Evolutionary conservation across 495 filamentous ascomycete species (phyloP).

Genomic region (Hamigera avellanea): DNA sequence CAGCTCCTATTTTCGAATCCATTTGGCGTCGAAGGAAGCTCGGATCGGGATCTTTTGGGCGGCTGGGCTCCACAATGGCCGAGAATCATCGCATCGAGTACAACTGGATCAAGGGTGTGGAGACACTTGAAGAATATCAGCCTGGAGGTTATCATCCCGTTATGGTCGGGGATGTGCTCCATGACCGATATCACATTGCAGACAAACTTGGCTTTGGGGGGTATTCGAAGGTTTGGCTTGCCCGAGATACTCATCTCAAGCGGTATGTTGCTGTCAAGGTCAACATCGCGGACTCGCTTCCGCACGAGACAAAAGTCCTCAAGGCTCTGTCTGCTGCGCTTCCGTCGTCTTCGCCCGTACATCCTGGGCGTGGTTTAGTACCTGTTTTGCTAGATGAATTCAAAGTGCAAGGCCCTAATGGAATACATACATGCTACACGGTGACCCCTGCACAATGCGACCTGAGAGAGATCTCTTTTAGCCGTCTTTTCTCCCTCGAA

Average conservation of each 20-base stretch:
- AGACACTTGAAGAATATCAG: slow-evolving; percentile 20
- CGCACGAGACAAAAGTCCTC: slow-evolving; percentile 13
- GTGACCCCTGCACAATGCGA: slow-evolving; percentile 13
- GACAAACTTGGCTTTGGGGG: slow-evolving; percentile 44
- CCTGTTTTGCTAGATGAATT: slow-evolving; percentile 16
- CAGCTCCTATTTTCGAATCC: not conserved
- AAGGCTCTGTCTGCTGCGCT: slow-evolving; percentile 10
- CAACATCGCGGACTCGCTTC: slow-evolving; percentile 10
- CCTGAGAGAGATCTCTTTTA: slow-evolving; percentile 17
- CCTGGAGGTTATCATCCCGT: slow-evolving; percentile 36
- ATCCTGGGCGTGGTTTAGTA: slow-evolving; percentile 8
- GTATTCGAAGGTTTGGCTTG: slow-evolving; percentile 45
- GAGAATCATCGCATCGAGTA: slow-evolving; percentile 10
- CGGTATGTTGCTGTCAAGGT: slow-evolving; percentile 25
- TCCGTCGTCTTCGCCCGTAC: slow-evolving; percentile 1
- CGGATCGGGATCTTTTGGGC: not conserved
- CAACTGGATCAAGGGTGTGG: slow-evolving; percentile 21
- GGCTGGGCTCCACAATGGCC: not conserved
- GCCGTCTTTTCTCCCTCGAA: slow-evolving; percentile 16
- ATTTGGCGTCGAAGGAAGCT: not conserved
- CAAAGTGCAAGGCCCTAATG: slow-evolving; percentile 18
- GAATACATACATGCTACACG: slow-evolving; percentile 18
- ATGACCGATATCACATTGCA: slow-evolving; percentile 30
- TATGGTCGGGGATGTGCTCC: slow-evolving; percentile 29
- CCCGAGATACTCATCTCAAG: slow-evolving; percentile 23